These are phyloP conservation scores for Colletotrichum euphorbiae DNA, from an alignment of 2,329 filamentous ascomycete species.

Conservation along the genomic window DNA sequence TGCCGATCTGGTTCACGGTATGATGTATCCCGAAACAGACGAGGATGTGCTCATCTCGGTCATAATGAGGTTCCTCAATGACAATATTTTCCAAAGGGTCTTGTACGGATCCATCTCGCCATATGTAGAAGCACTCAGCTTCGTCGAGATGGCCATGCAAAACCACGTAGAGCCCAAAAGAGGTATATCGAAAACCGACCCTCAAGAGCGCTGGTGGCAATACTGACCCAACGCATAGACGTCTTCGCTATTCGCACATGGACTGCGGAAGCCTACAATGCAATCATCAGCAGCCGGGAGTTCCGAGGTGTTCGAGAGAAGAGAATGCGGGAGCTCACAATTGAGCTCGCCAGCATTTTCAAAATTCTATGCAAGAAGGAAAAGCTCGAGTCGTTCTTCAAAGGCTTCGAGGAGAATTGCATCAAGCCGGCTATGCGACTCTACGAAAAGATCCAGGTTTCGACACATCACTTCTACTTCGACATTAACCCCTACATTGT, in stretches of 20 bases:
- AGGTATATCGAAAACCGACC: slow-evolving; percentile 43
- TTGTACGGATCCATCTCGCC: slow-evolving; percentile 45
- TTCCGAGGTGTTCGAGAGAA: slow-evolving; percentile 45
- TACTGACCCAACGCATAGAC: slow-evolving; percentile 43
- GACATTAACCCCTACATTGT: slow-evolving; percentile 48
- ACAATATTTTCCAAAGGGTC: slow-evolving; percentile 50
- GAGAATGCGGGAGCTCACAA: slow-evolving; percentile 45
- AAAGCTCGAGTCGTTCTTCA: slow-evolving; percentile 42
- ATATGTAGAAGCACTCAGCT: slow-evolving; percentile 46
- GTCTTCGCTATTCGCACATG: slow-evolving; percentile 52
- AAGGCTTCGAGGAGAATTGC: slow-evolving; percentile 45
- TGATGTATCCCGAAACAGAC: slow-evolving; percentile 51
- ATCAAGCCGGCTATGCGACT: slow-evolving; percentile 51
- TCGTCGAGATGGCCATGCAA: slow-evolving; percentile 51
- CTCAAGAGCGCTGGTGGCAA: neutral
- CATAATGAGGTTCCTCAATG: slow-evolving; percentile 51
- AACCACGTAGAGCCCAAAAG: slow-evolving; percentile 51
- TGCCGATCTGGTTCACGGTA: slow-evolving; percentile 49
- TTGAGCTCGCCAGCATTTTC: slow-evolving; percentile 46
- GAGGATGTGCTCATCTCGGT: slow-evolving; percentile 51
- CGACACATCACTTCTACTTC: slow-evolving; percentile 53
- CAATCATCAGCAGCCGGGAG: slow-evolving; percentile 48
- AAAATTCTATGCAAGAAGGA: slow-evolving; percentile 46
- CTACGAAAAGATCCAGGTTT: slow-evolving; percentile 53
- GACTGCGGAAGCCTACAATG: slow-evolving; percentile 53